Evolutionary conservation across 441 rosid genomes (phyloP).

Genomic region (Eutrema salsugineum): DNA sequence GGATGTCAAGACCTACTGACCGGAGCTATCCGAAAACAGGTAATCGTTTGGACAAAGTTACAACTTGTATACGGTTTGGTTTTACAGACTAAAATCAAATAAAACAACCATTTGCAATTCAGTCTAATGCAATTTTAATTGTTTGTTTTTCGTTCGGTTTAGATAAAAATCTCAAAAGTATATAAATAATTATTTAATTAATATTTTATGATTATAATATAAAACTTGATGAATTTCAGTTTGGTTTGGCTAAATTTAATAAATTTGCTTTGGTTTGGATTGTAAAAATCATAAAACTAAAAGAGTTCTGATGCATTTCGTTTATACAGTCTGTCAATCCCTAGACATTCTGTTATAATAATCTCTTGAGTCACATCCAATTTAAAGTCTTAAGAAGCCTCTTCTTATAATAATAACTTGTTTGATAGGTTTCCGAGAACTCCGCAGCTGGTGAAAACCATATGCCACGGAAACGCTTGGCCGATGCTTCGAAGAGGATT

Average conservation of each 20-base stretch:
- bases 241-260: background rate
- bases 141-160: background rate
- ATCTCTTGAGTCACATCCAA: background rate
- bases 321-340: background rate
- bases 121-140: background rate
- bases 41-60: conserved; percentile 21
- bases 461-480: conserved; percentile 63
- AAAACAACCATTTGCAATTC: background rate
- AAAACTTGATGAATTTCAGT: background rate
- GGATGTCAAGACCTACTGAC: conserved; percentile 67
- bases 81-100: background rate
- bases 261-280: background rate
- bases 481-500: conserved; percentile 87
- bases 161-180: background rate
- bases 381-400: background rate
- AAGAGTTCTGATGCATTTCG: background rate
- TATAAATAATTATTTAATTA: background rate
- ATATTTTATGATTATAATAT: background rate
- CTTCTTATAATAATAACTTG: background rate
- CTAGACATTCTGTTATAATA: background rate
- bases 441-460: conserved; percentile 41
- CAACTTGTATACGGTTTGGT: conserved; percentile 7
- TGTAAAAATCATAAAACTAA: background rate
- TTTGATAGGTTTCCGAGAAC: conserved; percentile 49
- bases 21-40: conserved; percentile 75